These are phyloP conservation scores for Bassia scoparia DNA, from an alignment of 148 eudicot genomes.

Conservation along the genomic window DNA sequence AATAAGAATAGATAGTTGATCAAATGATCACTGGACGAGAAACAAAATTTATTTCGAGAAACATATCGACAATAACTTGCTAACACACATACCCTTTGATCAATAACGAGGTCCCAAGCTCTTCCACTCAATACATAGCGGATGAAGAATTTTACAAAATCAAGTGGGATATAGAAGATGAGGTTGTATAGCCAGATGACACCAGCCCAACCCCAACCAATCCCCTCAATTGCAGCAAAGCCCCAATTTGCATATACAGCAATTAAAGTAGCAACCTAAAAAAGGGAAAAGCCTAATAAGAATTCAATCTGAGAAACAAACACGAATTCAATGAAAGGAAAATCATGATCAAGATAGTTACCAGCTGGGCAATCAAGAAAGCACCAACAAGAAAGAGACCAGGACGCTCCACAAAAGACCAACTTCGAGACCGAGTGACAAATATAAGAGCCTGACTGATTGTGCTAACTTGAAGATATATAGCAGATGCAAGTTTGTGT, in stretches of 20 bases:
- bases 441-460: constrained; percentile 96
- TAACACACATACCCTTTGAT: constrained; percentile 64
- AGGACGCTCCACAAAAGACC: constrained; percentile 92
- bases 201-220: constrained; percentile 99
- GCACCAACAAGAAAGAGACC: constrained; percentile 75
- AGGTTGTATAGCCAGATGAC: constrained; percentile 91
- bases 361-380: constrained; percentile 83
- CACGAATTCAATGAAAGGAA: no score
- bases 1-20: constrained; percentile 17
- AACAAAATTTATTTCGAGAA: neutral
- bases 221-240: constrained; percentile 93
- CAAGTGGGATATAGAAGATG: constrained; percentile 78
- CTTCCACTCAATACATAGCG: constrained; percentile 89
- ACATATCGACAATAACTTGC: neutral
- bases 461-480: constrained; percentile 97
- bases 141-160: constrained; percentile 70
- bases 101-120: constrained; percentile 98
- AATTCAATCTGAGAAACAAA: neutral
- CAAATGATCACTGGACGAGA: neutral
- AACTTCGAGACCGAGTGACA: constrained; percentile 89
- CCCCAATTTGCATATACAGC: constrained; percentile 95
- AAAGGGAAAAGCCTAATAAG: neutral
- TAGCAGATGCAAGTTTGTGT: constrained; percentile 91
- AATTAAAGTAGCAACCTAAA: constrained; percentile 87
- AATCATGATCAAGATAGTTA: constrained; percentile 34